Base-by-base conservation (phyloP, 2,329 filamentous ascomycete genomes). In the Sclerotinia nivalis region DNA sequence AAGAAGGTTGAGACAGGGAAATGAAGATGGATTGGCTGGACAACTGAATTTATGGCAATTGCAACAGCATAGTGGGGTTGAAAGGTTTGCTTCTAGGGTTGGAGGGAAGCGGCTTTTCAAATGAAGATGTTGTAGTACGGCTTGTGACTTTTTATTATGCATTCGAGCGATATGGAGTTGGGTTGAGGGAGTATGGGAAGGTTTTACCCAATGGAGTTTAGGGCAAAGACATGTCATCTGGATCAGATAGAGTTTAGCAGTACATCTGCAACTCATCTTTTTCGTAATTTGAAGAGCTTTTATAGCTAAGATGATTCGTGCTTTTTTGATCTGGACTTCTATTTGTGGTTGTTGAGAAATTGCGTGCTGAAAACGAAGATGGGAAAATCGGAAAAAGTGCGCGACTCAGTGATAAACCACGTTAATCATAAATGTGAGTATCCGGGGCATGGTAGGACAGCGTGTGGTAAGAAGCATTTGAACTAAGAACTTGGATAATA, bases 1-100 rank as follows among this genome's bases (percentile, higher is more conserved):
- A 78, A 83, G 91, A 69, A 84, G 91, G 62, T 91, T 92, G 79
- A 90, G 87, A 77, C 79, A 85, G 58, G 82, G 86, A 34, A 82
- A 86, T 5, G 89, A 90, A 75, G 88, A 89, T 47, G 87, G 88
- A 0, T 60, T 75, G 84, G 73, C 88, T 5, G 88, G 88, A 4
- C 84, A 87, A 74, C 82, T 89, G 72, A 82, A 85, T 73, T 78
- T 88, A 20, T 90, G 87, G 86, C 86, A 89, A 73, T 81, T 83
- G 25, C 88, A 90, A 76, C 85, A 88, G 69, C 81, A 82, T 52
- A 88, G 83, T 69, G 88, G 88, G 0, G 83, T 85, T 0, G 88
- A 90, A 74, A 81, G 88, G 45, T 90, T 89, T 72, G 78, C 72
- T 1, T 56, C 71, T 7, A 78, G 74, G 69, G 69, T 73, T 49